Conservation (phyloP, 345 rosid species). For the Eutrema heterophyllum region DNA sequence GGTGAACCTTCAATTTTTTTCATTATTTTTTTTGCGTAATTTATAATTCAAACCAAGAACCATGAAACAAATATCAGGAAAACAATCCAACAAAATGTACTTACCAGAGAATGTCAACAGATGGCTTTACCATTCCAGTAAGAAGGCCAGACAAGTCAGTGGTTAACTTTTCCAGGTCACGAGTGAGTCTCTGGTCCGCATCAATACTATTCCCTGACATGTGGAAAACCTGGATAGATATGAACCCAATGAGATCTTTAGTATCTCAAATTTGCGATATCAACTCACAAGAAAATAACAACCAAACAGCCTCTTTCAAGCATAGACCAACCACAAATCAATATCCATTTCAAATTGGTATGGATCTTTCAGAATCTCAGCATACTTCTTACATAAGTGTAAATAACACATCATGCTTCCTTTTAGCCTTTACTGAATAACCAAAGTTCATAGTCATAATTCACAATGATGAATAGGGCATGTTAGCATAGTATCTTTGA, state of each 20-base stretch:
- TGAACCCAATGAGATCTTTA: constrained; percentile 11
- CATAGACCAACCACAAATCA: not conserved
- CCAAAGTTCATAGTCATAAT: constrained; percentile 2
- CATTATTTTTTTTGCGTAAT: constrained; percentile 4
- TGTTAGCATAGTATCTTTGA: not conserved
- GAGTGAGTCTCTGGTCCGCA: constrained; percentile 95
- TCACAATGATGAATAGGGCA: not conserved
- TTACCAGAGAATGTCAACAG: constrained; percentile 92
- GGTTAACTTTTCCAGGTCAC: constrained; percentile 88
- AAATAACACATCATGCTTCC: constrained; percentile 2
- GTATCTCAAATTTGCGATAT: not conserved
- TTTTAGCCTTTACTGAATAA: not conserved
- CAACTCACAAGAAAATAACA: constrained; percentile 4
- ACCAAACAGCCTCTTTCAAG: constrained; percentile 2
- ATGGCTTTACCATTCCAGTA: constrained; percentile 99
- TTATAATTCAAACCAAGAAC: constrained; percentile 12
- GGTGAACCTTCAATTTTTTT: constrained; percentile 61
- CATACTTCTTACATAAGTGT: not conserved
- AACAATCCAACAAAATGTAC: constrained; percentile 28
- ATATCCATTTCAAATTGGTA: not conserved
- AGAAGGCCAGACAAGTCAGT: constrained; percentile 81
- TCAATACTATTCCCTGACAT: constrained; percentile 83
- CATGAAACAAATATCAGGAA: constrained; percentile 8
- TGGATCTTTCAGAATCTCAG: not conserved
- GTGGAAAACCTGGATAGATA: constrained; percentile 62